Evolutionary conservation across 345 rosid species (phyloP), one percentile per base, ranked within the genome.

Genomic region (Euphorbia tirucalli): DNA sequence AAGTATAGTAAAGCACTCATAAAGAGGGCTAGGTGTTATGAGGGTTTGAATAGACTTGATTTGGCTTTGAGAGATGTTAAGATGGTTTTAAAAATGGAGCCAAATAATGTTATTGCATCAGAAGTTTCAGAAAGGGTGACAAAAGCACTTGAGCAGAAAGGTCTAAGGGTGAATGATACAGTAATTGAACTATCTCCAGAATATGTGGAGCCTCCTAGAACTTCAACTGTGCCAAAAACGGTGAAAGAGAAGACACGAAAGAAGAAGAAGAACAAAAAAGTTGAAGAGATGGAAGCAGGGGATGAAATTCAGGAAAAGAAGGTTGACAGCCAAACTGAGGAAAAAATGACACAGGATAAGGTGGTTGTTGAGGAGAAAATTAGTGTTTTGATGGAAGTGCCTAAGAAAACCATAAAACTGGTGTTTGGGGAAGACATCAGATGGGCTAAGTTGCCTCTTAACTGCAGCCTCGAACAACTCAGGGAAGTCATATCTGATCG

Each of bases 1-100:
- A 87, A 81, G 70, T 85, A 85, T 75, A 79, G 83, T 68, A 91
- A 88, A 81, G 93, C 97, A 1, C 80, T 93, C 77, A 50, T 91
- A 68, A 93, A 93, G 82, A 85, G 97, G 78, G 93, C 97, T 1
- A 86, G 96, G 79, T 93, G 98, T 72, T 90, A 88, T 3, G 98
- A 93, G 78, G 90, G 92, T 15, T 81, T 93, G 88, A 90, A 90
- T 80, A 85, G 86, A 79, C 78, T 88, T 22, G 97, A 91, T 79
- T 86, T 88, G 68, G 92, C 97, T 0, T 66, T 90, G 52, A 84
- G 80, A 85, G 98, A 93, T 80, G 89, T 91, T 54, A 79, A 70
- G 70, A 25, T 71, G 49, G 97, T 93, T 72, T 81, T 91, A 61
- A 79, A 85, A 30, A 61, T 82, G 66, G 98, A 93, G 79, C 93